Evolutionary conservation across 148 eudicot species (phyloP), one percentile per base, ranked within the genome.

Genomic region (Rhododendron molle): DNA sequence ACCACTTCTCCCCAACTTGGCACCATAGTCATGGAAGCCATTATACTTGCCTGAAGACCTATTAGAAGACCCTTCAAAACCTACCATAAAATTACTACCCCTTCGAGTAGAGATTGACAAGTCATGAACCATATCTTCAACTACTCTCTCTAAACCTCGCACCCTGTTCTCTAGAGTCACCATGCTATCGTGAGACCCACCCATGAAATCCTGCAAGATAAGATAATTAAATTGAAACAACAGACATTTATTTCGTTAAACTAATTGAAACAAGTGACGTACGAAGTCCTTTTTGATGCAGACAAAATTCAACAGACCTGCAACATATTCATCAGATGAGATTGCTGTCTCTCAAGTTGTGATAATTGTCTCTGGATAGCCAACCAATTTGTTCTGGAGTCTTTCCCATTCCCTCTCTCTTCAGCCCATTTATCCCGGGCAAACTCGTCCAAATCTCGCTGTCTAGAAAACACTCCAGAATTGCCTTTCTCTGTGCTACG

Each of bases 141-240:
- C 96, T 20, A 95, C 94, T 89, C 99, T 95, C 91, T 97, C 99
- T 73, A 97, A 92, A 83, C 98, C 98, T 26, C 96, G 92, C 60
- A 97, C 99, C 88, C 99, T 91, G 88, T 87, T 95, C 86, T 97
- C 99, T 83, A 97, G 89, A 84, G 99, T 94, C 80, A 95, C 86
- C 98, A 97, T 97, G 90, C 96, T 90, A 86, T 95, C 93, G 84
- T 95, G 98, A 56, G 99, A 97, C n/a, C 99, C 99, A 86, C 98
- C 98, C 99, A 95, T 97, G 89, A 97, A 97, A 84, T 95, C 98
- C 98, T 97, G 91, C 73, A 86, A 85, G 28, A 81, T 60, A 78
- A 87, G 84, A 87, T 69, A 85, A 38, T 43, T 34, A 83, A 50
- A 71, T 78, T 78, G 54, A 43, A 38, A 78, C 49, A n/a, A 44